A percentile compares a stretch with the other conserved stretches of the same genome.
phyloP scores from a whole-genome alignment of 2,329 filamentous ascomycete genomes.

The Hypoxylon sp. region DNA sequence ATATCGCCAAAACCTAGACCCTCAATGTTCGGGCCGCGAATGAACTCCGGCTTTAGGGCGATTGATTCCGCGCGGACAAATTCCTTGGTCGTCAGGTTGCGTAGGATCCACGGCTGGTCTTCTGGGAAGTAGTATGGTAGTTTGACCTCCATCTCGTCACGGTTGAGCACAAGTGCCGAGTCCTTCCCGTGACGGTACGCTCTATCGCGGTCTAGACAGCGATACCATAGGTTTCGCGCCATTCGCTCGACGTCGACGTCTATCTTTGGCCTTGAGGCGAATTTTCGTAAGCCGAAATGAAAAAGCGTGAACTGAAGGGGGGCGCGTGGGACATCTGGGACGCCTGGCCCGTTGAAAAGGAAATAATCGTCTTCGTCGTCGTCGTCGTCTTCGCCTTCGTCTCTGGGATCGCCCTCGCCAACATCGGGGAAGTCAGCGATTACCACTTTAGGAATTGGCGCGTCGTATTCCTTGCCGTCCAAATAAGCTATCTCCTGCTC shows the following conservation, averaged over 20 bases:
- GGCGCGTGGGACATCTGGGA: background rate
- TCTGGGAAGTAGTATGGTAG: background rate
- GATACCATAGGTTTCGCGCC: background rate
- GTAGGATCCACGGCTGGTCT: background rate
- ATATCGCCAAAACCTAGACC: background rate
- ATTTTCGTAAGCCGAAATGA: background rate
- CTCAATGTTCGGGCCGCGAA: background rate
- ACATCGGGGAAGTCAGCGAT: background rate
- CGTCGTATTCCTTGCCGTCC: background rate
- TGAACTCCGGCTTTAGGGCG: background rate
- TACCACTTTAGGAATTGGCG: background rate
- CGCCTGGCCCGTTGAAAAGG: no score
- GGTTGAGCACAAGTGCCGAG: background rate
- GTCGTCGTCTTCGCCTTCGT: background rate
- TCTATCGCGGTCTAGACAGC: background rate
- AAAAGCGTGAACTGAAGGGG: background rate
- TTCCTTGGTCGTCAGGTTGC: constrained; percentile 1
- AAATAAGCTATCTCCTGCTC: background rate
- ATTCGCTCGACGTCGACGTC: background rate
- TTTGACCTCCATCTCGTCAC: background rate
- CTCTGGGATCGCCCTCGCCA: background rate
- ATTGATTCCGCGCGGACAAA: constrained; percentile 10
- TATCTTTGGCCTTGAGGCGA: background rate
- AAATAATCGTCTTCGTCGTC: background rate
- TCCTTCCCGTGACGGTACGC: background rate